Percentiles rank a stretch among this genome's conserved stretches.
phyloP scores from a whole-genome alignment of 73 alveolate species.

The Paraurostyla sp. region DNA sequence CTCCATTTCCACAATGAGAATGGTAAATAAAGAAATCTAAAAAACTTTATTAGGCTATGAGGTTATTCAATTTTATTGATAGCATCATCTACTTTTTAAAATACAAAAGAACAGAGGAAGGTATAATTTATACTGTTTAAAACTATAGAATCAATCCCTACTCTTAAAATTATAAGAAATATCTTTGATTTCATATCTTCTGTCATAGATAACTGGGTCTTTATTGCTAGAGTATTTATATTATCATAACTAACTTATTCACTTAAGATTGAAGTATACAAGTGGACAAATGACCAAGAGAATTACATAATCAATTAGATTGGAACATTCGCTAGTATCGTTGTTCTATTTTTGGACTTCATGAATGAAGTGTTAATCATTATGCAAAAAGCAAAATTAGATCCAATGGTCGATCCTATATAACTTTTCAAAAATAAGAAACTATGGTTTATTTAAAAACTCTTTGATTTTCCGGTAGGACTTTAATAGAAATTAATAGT shows the following conservation, averaged over 20 bases:
- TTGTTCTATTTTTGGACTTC: slow-evolving; percentile 7
- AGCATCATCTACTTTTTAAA: neutral
- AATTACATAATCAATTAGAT: neutral
- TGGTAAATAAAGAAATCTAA: neutral
- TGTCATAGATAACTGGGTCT: slow-evolving; percentile 9
- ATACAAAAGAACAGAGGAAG: neutral
- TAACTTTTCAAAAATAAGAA: neutral
- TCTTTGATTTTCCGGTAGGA: slow-evolving; percentile 29
- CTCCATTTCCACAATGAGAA: neutral
- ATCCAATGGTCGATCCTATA: neutral
- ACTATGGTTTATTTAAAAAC: slow-evolving; percentile 22
- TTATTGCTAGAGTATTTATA: slow-evolving; percentile 19
- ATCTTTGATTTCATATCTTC: slow-evolving; percentile 4
- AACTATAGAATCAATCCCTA: neutral
- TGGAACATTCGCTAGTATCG: neutral
- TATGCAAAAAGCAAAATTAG: neutral
- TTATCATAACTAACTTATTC: neutral
- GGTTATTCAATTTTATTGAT: neutral
- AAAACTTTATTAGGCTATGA: slow-evolving; percentile 7
- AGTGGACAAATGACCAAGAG: slow-evolving; percentile 1
- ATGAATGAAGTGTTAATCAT: neutral
- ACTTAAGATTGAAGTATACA: slow-evolving; percentile 29
- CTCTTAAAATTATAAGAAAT: neutral
- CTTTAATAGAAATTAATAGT: neutral
- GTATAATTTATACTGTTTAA: neutral